Conservation (phyloP, 2,329 filamentous ascomycete species). For the Penicillium oxalicum region DNA sequence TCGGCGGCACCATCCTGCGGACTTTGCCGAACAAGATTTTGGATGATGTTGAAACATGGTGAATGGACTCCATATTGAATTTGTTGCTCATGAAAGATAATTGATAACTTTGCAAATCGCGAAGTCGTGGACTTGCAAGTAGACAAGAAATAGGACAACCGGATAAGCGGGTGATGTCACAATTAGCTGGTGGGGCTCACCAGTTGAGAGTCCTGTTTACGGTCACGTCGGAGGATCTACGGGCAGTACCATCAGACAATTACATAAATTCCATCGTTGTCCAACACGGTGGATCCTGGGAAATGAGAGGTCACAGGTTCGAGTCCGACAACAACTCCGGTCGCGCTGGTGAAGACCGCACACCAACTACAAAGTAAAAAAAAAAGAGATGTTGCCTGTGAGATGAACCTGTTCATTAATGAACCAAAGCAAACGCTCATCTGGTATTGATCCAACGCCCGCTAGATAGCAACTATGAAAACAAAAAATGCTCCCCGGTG, state of each 20-base stretch:
- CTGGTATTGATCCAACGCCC: conserved; percentile 20
- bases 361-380: no score
- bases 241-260: not conserved
- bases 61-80: conserved; percentile 28
- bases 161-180: conserved; percentile 30
- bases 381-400: no score
- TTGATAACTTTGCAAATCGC: not conserved
- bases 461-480: conserved; percentile 12
- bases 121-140: not conserved
- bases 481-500: conserved; percentile 12
- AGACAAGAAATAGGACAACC: conserved; percentile 3
- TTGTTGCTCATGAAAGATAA: not conserved
- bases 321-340: no score
- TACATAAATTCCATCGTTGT: not conserved
- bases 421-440: conserved; percentile 5
- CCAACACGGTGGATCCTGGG: no score
- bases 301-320: no score
- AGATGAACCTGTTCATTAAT: not conserved
- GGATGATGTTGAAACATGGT: conserved; percentile 58
- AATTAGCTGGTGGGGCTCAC: conserved; percentile 20
- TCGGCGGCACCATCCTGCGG: conserved; percentile 84
- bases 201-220: conserved; percentile 4
- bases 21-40: conserved; percentile 73
- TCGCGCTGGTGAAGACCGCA: no score
- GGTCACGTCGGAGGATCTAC: no score